Base-by-base conservation (phyloP, 495 filamentous ascomycete genomes). In the Aspergillus avenaceus region DNA sequence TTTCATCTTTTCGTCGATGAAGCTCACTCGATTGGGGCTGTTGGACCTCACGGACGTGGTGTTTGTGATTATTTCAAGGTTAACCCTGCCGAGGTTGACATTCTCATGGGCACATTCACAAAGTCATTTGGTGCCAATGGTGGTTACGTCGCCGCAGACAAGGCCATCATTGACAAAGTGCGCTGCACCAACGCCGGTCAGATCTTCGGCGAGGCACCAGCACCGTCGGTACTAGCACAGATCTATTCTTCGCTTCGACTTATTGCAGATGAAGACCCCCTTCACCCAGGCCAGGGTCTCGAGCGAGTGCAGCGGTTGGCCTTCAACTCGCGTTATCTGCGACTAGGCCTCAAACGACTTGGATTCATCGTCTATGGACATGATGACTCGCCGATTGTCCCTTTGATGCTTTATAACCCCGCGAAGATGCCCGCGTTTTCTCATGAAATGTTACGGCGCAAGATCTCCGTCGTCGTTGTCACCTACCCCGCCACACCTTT, bases 71-170 rank as follows among this genome's bases (percentile, higher is more conserved):
- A 91, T 63, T 95, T 93, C 60, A 81, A 82, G 47, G 79, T 92
- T 54, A 86, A 92, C 62, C 80, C 90, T 27, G 67, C 80, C n/a
- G 81, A 90, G 53, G 79, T 95, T 37, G 90, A 96, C 64, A 87
- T 96, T 52, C 80, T 95, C 36, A 96, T 96, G 90, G 90, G 90
- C 51, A 96, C 90, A 14, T 74, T 96, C 52, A 96, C 90, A 41
- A 95, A 96, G 66, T 92, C 90, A 3, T 95, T 96, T 59, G 90
- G 90, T 54, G 90, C 90, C 53, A 96, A 95, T 60, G 91, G 90
- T 59, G 90, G 90, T 40, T 96, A 95, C 62, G 71, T 96, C 50
- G 87, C 90, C 4, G 90, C 81, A 8, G 82, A 88, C 45, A 89
- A 90, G 65, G 74, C 81, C 49, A 84, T 95, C 61, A 87, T 95